Percentiles rank a stretch among this genome's conserved stretches.
Conservation (phyloP, 2,329 filamentous ascomycete genomes). For the Neospermospora avenae region DNA sequence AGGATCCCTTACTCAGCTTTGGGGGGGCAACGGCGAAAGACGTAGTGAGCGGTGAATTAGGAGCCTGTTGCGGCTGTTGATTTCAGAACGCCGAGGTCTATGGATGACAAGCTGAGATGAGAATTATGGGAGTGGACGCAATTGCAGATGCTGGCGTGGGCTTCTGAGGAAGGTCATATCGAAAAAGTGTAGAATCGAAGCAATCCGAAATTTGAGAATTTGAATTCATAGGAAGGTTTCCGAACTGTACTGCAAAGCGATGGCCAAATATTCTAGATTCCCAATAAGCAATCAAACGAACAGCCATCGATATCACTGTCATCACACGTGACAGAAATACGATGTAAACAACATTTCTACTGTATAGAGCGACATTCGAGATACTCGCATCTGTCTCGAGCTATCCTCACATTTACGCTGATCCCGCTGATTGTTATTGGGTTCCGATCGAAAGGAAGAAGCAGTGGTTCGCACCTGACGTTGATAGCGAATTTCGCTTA, state of each 20-base stretch:
- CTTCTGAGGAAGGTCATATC: neutral
- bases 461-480: neutral
- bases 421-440: too few species aligned
- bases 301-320: too few species aligned
- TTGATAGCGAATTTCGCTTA: constrained; percentile 1
- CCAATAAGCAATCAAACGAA: too few species aligned
- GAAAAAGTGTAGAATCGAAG: neutral
- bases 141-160: constrained; percentile 20
- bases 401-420: too few species aligned
- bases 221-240: too few species aligned
- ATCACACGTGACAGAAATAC: too few species aligned
- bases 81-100: constrained; percentile 24
- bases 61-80: constrained; percentile 34
- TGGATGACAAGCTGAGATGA: constrained; percentile 33
- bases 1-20: constrained; percentile 40
- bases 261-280: too few species aligned
- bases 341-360: too few species aligned
- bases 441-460: neutral
- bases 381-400: too few species aligned
- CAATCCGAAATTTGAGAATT: neutral
- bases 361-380: too few species aligned
- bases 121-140: constrained; percentile 42
- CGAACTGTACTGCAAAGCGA: too few species aligned
- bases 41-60: constrained; percentile 34
- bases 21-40: constrained; percentile 38